Percentiles rank a stretch among this genome's conserved stretches.
Evolutionary conservation across 2,329 filamentous ascomycete species (phyloP).

Genomic region (Fusarium nisikadoi): DNA sequence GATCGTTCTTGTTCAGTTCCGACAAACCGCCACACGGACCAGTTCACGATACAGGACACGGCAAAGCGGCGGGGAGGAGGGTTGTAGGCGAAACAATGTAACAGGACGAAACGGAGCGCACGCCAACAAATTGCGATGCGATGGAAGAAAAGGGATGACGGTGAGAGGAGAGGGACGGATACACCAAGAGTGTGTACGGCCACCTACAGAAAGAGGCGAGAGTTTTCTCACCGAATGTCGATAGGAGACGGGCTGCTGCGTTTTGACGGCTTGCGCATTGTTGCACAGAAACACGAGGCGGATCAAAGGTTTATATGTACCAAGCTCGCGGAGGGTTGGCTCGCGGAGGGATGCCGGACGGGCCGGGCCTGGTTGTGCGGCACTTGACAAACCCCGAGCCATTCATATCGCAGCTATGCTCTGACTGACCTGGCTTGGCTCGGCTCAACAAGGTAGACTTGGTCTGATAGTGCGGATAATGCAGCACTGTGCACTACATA

Average conservation of each 20-base stretch:
- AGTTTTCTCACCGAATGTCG: conserved; percentile 32
- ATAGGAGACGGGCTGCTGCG: conserved; percentile 20
- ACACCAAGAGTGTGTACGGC: conserved; percentile 7
- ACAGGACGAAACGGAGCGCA: not conserved
- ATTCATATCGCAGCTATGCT: not conserved
- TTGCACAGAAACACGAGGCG: conserved; percentile 18
- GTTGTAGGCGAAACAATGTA: conserved; percentile 1
- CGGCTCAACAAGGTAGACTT: not conserved
- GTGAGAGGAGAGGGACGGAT: conserved; percentile 2
- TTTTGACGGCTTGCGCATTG: conserved; percentile 25
- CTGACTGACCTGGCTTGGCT: not conserved
- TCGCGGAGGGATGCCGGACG: conserved; percentile 26
- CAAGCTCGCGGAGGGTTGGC: conserved; percentile 2
- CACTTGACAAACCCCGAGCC: not conserved
- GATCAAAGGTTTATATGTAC: conserved; percentile 35
- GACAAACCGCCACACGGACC: not conserved
- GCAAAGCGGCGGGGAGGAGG: not conserved
- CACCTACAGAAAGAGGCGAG: conserved; percentile 33
- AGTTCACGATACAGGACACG: conserved; percentile 8
- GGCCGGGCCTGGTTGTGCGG: conserved; percentile 34
- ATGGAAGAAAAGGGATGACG: conserved; percentile 4
- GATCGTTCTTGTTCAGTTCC: conserved; percentile 12
- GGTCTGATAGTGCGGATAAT: not conserved
- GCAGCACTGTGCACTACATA: not conserved
- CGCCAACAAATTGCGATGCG: not conserved